Conservation (phyloP, 2,329 filamentous ascomycete genomes). For the Hypoxylon sp. region DNA sequence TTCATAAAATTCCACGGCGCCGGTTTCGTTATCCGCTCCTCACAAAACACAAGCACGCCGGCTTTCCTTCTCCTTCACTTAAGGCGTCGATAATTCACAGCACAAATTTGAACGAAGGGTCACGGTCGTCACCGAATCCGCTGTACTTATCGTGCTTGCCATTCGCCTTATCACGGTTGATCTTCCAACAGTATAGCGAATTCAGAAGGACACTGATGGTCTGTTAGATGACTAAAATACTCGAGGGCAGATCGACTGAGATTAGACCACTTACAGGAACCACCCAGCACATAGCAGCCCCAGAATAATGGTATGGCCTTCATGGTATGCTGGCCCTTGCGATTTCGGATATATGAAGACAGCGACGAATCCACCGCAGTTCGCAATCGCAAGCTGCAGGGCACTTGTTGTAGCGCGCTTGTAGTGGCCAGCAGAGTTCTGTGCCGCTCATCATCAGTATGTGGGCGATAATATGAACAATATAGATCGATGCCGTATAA, state of each 20-base stretch:
- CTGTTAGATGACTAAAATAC: conserved; percentile 37
- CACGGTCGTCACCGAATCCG: conserved; percentile 73
- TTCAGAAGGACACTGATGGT: conserved; percentile 68
- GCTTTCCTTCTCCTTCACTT: background rate
- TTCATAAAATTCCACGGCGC: conserved; percentile 15
- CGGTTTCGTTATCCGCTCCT: conserved; percentile 13
- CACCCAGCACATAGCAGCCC: conserved; percentile 73
- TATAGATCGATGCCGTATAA: background rate
- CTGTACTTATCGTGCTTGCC: conserved; percentile 72
- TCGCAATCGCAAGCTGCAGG: conserved; percentile 76
- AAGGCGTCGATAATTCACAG: conserved; percentile 58
- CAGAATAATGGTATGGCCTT: conserved; percentile 73
- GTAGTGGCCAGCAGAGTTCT: conserved; percentile 77
- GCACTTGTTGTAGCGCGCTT: conserved; percentile 77
- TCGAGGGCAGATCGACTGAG: background rate
- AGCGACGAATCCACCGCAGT: conserved; percentile 76
- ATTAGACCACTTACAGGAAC: conserved; percentile 69
- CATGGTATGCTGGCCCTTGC: conserved; percentile 70
- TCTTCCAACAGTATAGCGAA: conserved; percentile 73
- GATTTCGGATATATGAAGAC: conserved; percentile 72
- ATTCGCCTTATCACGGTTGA: conserved; percentile 72
- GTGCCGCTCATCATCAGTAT: conserved; percentile 29
- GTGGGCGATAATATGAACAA: background rate
- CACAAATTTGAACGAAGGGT: conserved; percentile 73
- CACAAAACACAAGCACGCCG: conserved; percentile 5